Percentiles rank a stretch among this genome's conserved stretches.
phyloP scores from a whole-genome alignment of 1,284 basidiomycete genomes.

The Erythrobasidium hasegawianum region DNA sequence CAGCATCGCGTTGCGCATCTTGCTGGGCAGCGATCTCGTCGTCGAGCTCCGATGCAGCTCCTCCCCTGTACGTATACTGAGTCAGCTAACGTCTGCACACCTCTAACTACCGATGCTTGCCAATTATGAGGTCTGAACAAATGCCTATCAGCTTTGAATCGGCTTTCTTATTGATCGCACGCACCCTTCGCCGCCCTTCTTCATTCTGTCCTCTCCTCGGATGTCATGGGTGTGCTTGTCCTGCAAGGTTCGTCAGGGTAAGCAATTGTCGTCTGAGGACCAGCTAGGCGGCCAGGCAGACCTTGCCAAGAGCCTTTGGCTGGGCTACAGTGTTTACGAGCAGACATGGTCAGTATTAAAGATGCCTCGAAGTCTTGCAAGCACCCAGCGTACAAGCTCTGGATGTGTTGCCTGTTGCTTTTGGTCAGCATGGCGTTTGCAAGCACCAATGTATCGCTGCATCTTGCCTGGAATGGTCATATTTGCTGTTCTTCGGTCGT shows the following conservation, averaged over 20 bases:
- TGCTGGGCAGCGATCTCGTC: constrained; percentile 29
- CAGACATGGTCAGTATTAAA: not conserved
- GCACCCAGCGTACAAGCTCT: constrained; percentile 29
- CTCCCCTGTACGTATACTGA: constrained; percentile 9
- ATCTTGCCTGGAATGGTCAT: constrained; percentile 30
- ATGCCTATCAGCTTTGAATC: too few relatives aligned
- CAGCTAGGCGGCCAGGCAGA: not conserved
- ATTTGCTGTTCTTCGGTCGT: not conserved
- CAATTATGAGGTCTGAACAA: constrained; percentile 26
- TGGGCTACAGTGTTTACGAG: constrained; percentile 1
- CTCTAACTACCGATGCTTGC: too few relatives aligned
- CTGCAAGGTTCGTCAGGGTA: not conserved
- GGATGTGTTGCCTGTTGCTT: constrained; percentile 20
- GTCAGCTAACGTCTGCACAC: not conserved
- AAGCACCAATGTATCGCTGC: too few relatives aligned
- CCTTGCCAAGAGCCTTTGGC: constrained; percentile 23
- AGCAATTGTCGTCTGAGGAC: not conserved
- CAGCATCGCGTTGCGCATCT: constrained; percentile 28
- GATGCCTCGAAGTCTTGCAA: too few relatives aligned
- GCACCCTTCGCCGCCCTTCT: constrained; percentile 32
- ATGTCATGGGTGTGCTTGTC: constrained; percentile 34
- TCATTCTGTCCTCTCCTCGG: constrained; percentile 29
- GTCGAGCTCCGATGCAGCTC: constrained; percentile 12
- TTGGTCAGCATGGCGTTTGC: too few relatives aligned
- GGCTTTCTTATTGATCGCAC: too few relatives aligned